These are phyloP conservation scores for Viridothelium virens DNA, from an alignment of 495 filamentous ascomycete genomes.

Conservation along the genomic window DNA sequence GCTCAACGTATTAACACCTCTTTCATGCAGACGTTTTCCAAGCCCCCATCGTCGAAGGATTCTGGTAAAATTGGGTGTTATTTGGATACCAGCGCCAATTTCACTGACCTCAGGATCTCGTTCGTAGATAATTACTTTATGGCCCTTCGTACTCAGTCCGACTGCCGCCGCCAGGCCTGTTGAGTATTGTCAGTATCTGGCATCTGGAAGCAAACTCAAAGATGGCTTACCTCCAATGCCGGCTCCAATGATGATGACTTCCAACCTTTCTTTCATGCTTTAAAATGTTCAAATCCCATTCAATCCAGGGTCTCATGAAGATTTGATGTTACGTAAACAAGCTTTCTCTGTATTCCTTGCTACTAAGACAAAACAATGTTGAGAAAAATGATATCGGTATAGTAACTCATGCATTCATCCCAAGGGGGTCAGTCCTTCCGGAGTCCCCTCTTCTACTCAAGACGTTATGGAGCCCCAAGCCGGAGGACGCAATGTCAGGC, in stretches of 20 bases:
- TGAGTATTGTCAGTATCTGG: background rate
- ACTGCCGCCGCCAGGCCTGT: constrained; percentile 7
- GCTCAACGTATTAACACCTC: constrained; percentile 10
- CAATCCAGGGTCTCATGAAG: background rate
- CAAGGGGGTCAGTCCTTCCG: no score
- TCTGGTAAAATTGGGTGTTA: constrained; percentile 40
- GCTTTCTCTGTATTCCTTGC: no score
- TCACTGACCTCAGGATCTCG: constrained; percentile 16
- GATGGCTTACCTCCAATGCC: background rate
- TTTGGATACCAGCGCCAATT: constrained; percentile 43
- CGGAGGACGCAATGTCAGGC: no score
- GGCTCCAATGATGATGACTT: background rate
- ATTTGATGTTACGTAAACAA: background rate
- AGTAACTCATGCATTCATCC: no score
- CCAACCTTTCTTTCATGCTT: background rate
- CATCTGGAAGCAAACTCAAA: background rate
- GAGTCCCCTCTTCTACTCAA: no score
- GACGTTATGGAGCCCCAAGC: no score
- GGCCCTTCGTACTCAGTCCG: constrained; percentile 1
- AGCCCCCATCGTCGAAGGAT: constrained; percentile 33
- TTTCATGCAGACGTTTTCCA: constrained; percentile 1
- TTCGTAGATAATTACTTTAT: constrained; percentile 13
- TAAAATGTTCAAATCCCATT: background rate
- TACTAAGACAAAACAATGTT: no score
- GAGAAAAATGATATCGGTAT: no score